Percentiles rank a stretch among this genome's conserved stretches.
Conservation (phyloP, 331 rosid genomes). For the Stylosanthes scabra region DNA sequence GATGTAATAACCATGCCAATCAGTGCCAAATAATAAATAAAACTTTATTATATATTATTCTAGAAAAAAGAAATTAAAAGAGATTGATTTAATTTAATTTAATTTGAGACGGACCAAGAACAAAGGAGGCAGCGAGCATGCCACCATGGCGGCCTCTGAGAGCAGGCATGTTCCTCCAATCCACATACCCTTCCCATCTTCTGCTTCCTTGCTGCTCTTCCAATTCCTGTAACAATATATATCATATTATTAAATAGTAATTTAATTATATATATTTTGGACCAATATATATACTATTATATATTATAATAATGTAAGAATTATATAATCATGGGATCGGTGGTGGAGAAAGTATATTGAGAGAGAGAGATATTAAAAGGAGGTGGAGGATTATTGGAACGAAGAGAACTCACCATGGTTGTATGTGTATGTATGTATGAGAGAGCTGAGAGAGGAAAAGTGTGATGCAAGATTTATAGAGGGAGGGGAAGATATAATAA, state of each 20-base stretch:
- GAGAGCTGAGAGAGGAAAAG: constrained; percentile 39
- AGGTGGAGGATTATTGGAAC: constrained; percentile 16
- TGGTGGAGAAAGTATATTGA: neutral
- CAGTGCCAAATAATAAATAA: neutral
- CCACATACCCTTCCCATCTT: constrained; percentile 87
- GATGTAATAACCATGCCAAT: constrained; percentile 40
- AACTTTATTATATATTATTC: no score
- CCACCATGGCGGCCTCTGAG: constrained; percentile 83
- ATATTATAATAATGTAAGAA: no score
- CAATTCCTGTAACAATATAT: constrained; percentile 41
- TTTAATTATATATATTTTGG: neutral
- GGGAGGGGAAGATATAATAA: constrained; percentile 14
- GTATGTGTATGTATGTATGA: constrained; percentile 25
- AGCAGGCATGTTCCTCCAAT: constrained; percentile 87
- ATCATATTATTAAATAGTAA: neutral
- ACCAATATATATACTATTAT: neutral
- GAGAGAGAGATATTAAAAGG: neutral
- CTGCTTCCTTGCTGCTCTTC: constrained; percentile 49
- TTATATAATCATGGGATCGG: neutral
- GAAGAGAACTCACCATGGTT: constrained; percentile 54
- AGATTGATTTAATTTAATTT: no score
- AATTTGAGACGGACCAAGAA: constrained; percentile 59
- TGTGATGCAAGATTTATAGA: constrained; percentile 56
- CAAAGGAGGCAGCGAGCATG: constrained; percentile 86
- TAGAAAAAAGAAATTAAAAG: constrained; percentile 1